These are phyloP conservation scores for Phytophthora cryptogea DNA, from an alignment of 352 stramenopile species.

Conservation along the genomic window DNA sequence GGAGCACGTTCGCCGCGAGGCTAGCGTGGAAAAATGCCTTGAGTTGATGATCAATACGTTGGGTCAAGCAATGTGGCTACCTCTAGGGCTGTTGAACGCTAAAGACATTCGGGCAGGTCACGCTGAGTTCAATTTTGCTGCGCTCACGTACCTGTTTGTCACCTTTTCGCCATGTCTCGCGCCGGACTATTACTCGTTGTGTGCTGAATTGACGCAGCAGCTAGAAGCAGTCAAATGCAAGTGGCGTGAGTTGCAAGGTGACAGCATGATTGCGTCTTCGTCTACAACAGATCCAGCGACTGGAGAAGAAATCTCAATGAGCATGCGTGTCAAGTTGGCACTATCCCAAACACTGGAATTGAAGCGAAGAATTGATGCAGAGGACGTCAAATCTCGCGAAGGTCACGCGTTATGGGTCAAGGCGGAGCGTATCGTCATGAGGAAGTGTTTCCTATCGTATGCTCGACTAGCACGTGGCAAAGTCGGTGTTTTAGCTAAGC, in stretches of 20 bases:
- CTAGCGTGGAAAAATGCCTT: constrained; percentile 55
- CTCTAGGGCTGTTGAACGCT: constrained; percentile 54
- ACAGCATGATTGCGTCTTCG: constrained; percentile 4
- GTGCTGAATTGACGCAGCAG: constrained; percentile 58
- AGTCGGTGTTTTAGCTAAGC: constrained; percentile 56
- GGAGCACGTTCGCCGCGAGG: constrained; percentile 61
- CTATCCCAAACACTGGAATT: constrained; percentile 75
- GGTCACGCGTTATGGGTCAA: constrained; percentile 75
- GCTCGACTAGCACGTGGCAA: constrained; percentile 65
- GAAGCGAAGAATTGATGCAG: constrained; percentile 65
- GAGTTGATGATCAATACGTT: constrained; percentile 77
- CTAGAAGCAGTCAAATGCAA: constrained; percentile 56
- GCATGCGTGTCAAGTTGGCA: constrained; percentile 66
- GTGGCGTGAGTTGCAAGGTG: constrained; percentile 64
- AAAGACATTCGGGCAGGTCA: constrained; percentile 77
- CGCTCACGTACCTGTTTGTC: constrained; percentile 69
- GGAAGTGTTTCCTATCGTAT: constrained; percentile 81
- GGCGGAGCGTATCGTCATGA: constrained; percentile 68
- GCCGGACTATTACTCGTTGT: constrained; percentile 50
- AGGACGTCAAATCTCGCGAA: constrained; percentile 64
- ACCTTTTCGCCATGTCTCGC: constrained; percentile 64
- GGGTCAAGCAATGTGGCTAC: constrained; percentile 75
- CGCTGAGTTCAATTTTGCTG: constrained; percentile 77
- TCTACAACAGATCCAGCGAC: constrained; percentile 5
- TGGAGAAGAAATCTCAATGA: constrained; percentile 41